A percentile compares a stretch with the other conserved stretches of the same genome.
phyloP scores from a whole-genome alignment of 2,329 filamentous ascomycete genomes.

The Mycogone perniciosa region DNA sequence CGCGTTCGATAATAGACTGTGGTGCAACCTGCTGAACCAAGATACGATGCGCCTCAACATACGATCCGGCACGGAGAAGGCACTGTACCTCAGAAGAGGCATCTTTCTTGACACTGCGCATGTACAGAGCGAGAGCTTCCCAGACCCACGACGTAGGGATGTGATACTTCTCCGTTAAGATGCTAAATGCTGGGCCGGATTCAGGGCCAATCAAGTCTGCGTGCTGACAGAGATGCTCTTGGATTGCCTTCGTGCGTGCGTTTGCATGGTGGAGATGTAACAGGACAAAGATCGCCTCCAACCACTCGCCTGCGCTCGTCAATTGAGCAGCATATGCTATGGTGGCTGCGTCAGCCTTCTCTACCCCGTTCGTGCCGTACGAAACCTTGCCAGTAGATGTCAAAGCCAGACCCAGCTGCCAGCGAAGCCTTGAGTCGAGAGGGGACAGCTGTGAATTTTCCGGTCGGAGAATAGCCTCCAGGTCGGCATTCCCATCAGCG shows the following conservation, averaged over 20 bases:
- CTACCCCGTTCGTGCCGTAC: constrained; percentile 47
- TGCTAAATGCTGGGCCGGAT: constrained; percentile 48
- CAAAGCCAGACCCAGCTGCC: constrained; percentile 74
- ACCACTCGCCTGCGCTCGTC: constrained; percentile 58
- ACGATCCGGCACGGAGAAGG: constrained; percentile 70
- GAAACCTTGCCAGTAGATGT: constrained; percentile 42
- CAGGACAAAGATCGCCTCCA: constrained; percentile 69
- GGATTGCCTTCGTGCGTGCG: constrained; percentile 60
- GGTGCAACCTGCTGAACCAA: constrained; percentile 79
- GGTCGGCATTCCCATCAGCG: constrained; percentile 47
- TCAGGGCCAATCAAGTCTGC: constrained; percentile 59
- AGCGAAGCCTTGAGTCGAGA: constrained; percentile 69
- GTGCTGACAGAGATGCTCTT: constrained; percentile 68
- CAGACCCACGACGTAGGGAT: constrained; percentile 77
- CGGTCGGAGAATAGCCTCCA: constrained; percentile 69
- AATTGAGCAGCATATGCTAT: constrained; percentile 60
- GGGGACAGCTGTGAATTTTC: constrained; percentile 71
- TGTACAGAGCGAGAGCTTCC: constrained; percentile 78
- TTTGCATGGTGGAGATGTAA: constrained; percentile 62
- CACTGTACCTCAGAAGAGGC: constrained; percentile 67
- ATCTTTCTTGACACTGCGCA: constrained; percentile 65
- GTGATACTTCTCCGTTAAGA: constrained; percentile 57
- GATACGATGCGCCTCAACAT: constrained; percentile 76
- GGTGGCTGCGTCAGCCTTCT: constrained; percentile 60
- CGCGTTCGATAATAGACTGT: constrained; percentile 70